These are phyloP conservation scores for Leucocoprinus sp. DNA, from an alignment of 768 basidiomycete species.

Conservation along the genomic window DNA sequence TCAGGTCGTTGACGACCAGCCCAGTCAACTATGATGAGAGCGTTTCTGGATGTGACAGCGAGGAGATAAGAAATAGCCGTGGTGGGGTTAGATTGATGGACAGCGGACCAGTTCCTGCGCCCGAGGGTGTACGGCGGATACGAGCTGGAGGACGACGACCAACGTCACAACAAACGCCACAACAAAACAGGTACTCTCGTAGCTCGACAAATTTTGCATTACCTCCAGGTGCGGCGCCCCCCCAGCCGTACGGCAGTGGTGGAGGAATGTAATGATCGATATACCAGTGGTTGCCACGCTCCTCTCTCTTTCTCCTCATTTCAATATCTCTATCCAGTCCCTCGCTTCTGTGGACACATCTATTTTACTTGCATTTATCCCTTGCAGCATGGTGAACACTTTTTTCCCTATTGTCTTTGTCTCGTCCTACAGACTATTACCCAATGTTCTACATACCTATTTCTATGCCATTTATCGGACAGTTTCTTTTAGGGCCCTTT, in stretches of 20 bases:
- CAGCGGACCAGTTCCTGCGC: slow-evolving; percentile 72
- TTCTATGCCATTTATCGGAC: slow-evolving; percentile 9
- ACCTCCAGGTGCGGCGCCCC: slow-evolving; percentile 72
- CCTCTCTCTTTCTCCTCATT: slow-evolving; percentile 6
- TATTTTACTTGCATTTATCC: slow-evolving; percentile 5
- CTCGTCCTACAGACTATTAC: slow-evolving; percentile 1
- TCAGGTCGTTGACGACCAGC: slow-evolving; percentile 38
- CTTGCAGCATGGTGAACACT: slow-evolving; percentile 12
- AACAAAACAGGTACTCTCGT: slow-evolving; percentile 69
- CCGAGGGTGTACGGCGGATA: slow-evolving; percentile 74
- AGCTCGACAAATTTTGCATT: slow-evolving; percentile 41
- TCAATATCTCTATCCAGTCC: slow-evolving; percentile 7
- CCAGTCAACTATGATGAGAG: slow-evolving; percentile 32
- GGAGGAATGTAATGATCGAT: slow-evolving; percentile 9
- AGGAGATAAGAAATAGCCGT: slow-evolving; percentile 15
- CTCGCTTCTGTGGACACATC: slow-evolving; percentile 4
- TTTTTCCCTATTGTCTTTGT: slow-evolving; percentile 10
- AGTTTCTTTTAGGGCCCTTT: background rate
- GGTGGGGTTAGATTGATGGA: slow-evolving; percentile 79
- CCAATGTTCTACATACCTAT: slow-evolving; percentile 10
- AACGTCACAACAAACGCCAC: slow-evolving; percentile 43
- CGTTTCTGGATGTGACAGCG: slow-evolving; percentile 26
- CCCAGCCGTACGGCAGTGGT: slow-evolving; percentile 31
- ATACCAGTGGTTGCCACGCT: slow-evolving; percentile 7
- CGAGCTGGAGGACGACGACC: slow-evolving; percentile 51